Percentiles rank a stretch among this genome's conserved stretches.
These are phyloP conservation scores for Paramicrosporidium saccamoebae DNA, from an alignment of 371 early-diverging fungal species.

Conservation along the genomic window DNA sequence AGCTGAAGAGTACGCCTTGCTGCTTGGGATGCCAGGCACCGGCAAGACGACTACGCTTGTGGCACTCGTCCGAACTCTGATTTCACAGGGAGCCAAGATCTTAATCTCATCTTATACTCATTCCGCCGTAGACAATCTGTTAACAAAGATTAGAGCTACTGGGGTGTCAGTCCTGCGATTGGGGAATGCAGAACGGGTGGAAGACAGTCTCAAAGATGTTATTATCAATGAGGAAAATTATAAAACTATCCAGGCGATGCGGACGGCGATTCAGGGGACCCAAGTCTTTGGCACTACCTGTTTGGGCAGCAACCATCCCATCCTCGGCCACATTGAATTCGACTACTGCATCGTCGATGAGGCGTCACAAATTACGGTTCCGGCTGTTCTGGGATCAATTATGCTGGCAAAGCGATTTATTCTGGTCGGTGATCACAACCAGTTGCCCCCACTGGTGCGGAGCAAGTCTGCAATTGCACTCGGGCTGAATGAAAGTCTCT, in stretches of 20 bases:
- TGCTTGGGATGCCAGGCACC: constrained; percentile 97
- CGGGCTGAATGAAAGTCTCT: constrained; percentile 15
- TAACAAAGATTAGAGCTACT: constrained; percentile 29
- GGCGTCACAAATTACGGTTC: constrained; percentile 86
- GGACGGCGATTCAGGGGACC: constrained; percentile 13
- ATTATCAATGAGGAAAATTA: constrained; percentile 9
- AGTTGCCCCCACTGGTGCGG: constrained; percentile 76
- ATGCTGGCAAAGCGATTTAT: constrained; percentile 49
- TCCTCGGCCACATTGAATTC: constrained; percentile 32
- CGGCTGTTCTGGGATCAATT: constrained; percentile 70
- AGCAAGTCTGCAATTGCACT: constrained; percentile 2
- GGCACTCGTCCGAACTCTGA: constrained; percentile 32
- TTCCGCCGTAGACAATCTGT: constrained; percentile 71
- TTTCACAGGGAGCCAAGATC: constrained; percentile 28
- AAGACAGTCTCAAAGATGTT: constrained; percentile 13
- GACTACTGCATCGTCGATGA: constrained; percentile 96
- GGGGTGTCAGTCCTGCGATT: constrained; percentile 25
- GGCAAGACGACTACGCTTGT: constrained; percentile 88
- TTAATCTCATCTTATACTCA: constrained; percentile 85
- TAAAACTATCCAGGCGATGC: constrained; percentile 15
- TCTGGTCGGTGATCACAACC: constrained; percentile 91
- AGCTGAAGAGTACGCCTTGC: constrained; percentile 56
- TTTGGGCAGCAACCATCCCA: constrained; percentile 32
- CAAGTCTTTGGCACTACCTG: constrained; percentile 61
- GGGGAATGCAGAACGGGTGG: constrained; percentile 29